Base-by-base conservation (phyloP, 2,329 filamentous ascomycete genomes). In the Colletotrichum aenigma region DNA sequence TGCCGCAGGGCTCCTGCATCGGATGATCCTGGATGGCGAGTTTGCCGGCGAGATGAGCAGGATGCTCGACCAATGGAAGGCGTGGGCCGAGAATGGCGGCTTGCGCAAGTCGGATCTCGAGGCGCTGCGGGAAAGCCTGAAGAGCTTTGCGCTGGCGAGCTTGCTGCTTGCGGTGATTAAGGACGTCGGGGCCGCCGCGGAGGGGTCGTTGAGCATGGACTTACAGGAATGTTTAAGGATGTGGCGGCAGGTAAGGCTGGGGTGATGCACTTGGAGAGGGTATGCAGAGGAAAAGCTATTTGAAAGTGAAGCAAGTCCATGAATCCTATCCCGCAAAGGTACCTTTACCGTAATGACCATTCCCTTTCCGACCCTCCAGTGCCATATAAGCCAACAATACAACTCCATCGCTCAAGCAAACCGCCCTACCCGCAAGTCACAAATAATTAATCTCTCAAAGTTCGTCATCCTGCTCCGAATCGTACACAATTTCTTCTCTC, bases 21-120 rank as follows among this genome's bases (percentile, higher is more conserved):
- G 85, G 38, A 91, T 91, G 88, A 84, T 91, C 0, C 85, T 87
- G 4, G 87, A 91, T 55, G 84, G 85, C 13, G 80, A 83, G 70
- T 88, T 89, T 64, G 79, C 89, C 0, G 78, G 79, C 0, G 79
- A 78, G 1, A 74, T 91, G 4, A 87, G 84, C 74, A 30, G 16
- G 32, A 21, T 71, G 18, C 78, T 92, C 36, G 88, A 90, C 72
- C 79, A 81, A 52, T 91, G 90, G 90, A 89, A 87, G 80, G 83
- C 84, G 2, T 91, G 90, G 88, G 86, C 88, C 3, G 89, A 91
- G 34, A 87, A 88, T 71, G 89, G 89, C 9, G 89, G 90, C 9
- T 89, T 91, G 87, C 84, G 86, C 30, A 85, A 81, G 75, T 81
- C 84, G 4, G 89, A 91, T 71, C 83, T 87, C 56, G 81, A 83